Base-by-base conservation (phyloP, 805 yeast genomes). In the Starmerella asiatica region DNA sequence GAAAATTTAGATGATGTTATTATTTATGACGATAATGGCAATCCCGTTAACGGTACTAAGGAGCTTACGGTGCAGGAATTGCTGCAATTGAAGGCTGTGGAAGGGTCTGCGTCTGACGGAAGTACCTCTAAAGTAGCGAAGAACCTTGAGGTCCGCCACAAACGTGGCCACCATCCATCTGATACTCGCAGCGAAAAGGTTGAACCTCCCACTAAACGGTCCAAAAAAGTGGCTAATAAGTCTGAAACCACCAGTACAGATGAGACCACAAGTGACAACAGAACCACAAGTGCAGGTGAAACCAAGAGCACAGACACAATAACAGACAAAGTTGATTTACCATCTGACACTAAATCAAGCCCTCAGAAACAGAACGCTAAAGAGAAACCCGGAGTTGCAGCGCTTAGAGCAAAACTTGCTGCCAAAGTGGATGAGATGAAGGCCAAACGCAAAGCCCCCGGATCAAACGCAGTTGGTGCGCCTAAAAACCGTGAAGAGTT, bases 391-490 rank as follows among this genome's bases (percentile, higher is more conserved):
- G 73, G 76, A 29, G 61, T 84, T 36, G 71, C 71, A 4, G 79
- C 73, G 49, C 68, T 91, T 44, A 75, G 86, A 54, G 79, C 76
- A n/a, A 79, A 79, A 57, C 69, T 91, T 32, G 77, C 88, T 21
- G 71, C 70, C 15, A 82, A 76, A 57, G 86, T 91, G 47, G 70
- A 65, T 41, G 62, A 61, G 7, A 54, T 91, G 62, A 75, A 76
- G 49, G 85, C 77, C 40, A 79, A 73, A 60, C 75, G 99, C 57
- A 86, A 79, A 53, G 98, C 97, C 1, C 91, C 93, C 1, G 97
- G 97, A 2, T 64, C 86, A 1, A 77, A 74, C 34, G 75, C 68
- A 4, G 65, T 69, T 4, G 94, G 95, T 19, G 91, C 94, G 14
- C 61, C 82, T 39, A 75, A 70, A 28, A 80, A 75, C 49, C 72